Evolutionary conservation across 768 basidiomycete genomes (phyloP), one percentile per base, ranked within the genome.

Genomic region (Kwoniella botswanensis): DNA sequence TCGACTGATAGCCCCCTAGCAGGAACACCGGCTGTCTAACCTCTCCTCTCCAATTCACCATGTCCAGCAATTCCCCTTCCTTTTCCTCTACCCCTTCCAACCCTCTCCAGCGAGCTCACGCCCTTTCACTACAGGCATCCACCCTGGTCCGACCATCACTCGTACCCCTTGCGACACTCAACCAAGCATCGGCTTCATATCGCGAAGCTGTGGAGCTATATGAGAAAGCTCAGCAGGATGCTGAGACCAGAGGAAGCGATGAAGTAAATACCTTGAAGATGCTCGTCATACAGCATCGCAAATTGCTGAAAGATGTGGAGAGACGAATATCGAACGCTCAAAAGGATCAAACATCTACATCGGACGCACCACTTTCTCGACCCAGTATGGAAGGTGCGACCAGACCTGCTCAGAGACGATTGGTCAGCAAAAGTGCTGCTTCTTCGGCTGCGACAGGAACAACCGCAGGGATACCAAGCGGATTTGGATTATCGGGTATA

Each of bases 261-360:
- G 74, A 76, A 10, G 62, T 66, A 44, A 70, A 71, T 44, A 81
- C 82, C 1, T 70, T 83, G 4, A 70, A 74, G 42, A 68, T 83
- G 17, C 70, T 83, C 29, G 67, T 70, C 4, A 67, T 71, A 11
- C 82, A 83, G 65, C 79, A 83, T 67, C 68, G 74, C 18, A 82
- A 79, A 59, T 70, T 81, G n/a, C 73, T 76, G 13, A 65, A 68
- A 24, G 80, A 82, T 66, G 62, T 82, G 12, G 76, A 79, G 57
- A 52, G 82, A 41, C 66, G 80, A 42, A 75, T 79, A 13, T 29
- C 65, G 7, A 50, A 56, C 22, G 35, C 68, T 52, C 58, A 64
- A 41, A 41, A 72, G 55, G 59, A 61, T 61, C 35, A 61, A 21
- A n/a, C 59, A 26, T 13, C 22, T 35, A 18, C 12, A 26, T 6